These are phyloP conservation scores for Fusarium sp. DNA, from an alignment of 2,329 filamentous ascomycete genomes.

Conservation along the genomic window DNA sequence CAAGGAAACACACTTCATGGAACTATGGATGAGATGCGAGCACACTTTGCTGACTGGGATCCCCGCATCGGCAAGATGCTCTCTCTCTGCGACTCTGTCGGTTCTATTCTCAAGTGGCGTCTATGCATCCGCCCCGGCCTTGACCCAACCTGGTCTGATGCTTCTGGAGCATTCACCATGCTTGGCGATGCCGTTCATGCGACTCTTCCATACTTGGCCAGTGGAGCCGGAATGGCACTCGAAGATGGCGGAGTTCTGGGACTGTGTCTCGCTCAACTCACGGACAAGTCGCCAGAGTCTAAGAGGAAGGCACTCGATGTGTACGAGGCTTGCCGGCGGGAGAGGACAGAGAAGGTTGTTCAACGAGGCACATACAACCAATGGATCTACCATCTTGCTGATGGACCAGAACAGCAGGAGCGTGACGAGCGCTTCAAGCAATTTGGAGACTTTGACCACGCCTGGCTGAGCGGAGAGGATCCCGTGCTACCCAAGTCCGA, in stretches of 20 bases:
- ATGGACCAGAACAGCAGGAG: conserved; percentile 65
- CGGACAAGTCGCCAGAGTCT: conserved; percentile 49
- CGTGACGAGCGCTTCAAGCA: conserved; percentile 55
- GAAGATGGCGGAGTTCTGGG: conserved; percentile 70
- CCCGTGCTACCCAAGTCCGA: conserved; percentile 33
- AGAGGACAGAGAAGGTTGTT: conserved; percentile 69
- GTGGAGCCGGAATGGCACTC: conserved; percentile 67
- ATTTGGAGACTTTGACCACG: conserved; percentile 46
- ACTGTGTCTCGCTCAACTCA: conserved; percentile 61
- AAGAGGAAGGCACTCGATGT: conserved; percentile 52
- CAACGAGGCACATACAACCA: conserved; percentile 70
- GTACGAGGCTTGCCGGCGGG: conserved; percentile 68
- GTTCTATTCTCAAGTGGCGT: conserved; percentile 63
- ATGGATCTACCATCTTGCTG: conserved; percentile 69
- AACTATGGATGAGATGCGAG: conserved; percentile 55
- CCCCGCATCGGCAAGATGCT: conserved; percentile 66
- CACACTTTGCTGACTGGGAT: conserved; percentile 67
- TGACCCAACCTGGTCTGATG: conserved; percentile 63
- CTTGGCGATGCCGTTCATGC: conserved; percentile 73
- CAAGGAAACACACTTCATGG: conserved; percentile 17
- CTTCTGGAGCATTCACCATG: conserved; percentile 65
- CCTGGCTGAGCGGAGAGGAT: conserved; percentile 42
- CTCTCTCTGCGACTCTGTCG: conserved; percentile 64
- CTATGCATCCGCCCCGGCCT: conserved; percentile 66
- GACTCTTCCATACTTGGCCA: conserved; percentile 70